Evolutionary conservation across 2,329 filamentous ascomycete genomes (phyloP), one percentile per base, ranked within the genome.

Genomic region (Fusarium staphyleae): DNA sequence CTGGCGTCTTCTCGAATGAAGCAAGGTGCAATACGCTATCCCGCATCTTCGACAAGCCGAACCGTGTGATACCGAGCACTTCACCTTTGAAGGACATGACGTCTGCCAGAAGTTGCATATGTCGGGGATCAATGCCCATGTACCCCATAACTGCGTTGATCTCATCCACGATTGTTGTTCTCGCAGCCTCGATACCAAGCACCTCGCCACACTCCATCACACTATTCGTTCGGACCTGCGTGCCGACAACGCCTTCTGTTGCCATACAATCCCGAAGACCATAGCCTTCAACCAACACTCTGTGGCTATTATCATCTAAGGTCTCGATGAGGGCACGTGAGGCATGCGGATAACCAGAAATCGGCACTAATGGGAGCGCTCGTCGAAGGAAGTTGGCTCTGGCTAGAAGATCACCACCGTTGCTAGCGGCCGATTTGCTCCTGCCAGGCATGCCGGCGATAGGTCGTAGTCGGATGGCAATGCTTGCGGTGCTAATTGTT

Each of bases 31-130:
- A 78, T 10, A 98, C 95, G 13, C 86, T 90, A 73, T 99, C 95
- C 43, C 95, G 83, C 89, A 96, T 98, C 80, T 98, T 98, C 51
- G 92, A 90, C 18, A 99, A 81, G 43, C 95, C 95, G 74, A 98
- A 98, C 24, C 95, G 88, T 3, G 95, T 99, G 71, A 99, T 99
- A 44, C 95, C 95, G n/a, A 97, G 83, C 0, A 99, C 90, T 65
- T 98, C 93, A 42, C 95, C 95, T 78, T 97, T 98, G 82, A 93
- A 98, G 1, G 95, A 98, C 95, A 99, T 99, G 47, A 97, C 93
- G 69, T 99, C 95, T 9, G 95, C 93, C 2, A 99, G 85, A 14
- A 99, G 83, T 72, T 97, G 89, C 92, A 99, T 98, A 77, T 99
- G 95, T 49, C 95, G 90, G 36, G 93, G 93, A 75, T 99, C 95